Evolutionary conservation across 192 early-diverging fungal genomes (phyloP), one percentile per base, ranked within the genome.

Genomic region (Rhizophlyctis rosea): DNA sequence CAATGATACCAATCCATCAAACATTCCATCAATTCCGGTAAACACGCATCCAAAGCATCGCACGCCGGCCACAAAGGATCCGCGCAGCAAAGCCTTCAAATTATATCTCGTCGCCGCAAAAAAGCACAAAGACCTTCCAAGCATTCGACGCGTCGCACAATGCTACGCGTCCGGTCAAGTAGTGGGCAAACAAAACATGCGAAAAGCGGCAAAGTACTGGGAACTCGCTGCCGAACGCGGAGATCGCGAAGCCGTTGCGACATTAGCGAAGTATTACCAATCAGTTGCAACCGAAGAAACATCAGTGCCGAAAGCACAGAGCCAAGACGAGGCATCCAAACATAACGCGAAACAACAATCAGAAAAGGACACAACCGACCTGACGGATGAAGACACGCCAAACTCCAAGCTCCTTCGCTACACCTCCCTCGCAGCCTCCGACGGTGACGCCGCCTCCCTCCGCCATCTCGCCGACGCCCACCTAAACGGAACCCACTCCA

Each of bases 141-240:
- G 50, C 24, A 63, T 63, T 18, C 14, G 21, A n/a, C 54, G 34
- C 21, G 61, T 63, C 2, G 61, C 61, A n/a, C 25, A 63, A 18
- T 63, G 61, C 34, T 63, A 56, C 28, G 23, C 51, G 18, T 54
- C 27, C 21, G 61, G 61, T 18, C 25, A 63, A 54, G 61, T 50
- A 16, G 16, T 4, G 16, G 23, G 59, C 2, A 21, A 23, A 32
- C 49, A 23, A 16, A 33, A 63, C 34, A 16, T 33, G 49, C 25
- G 14, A 2, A 54, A 55, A 35, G 25, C 61, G 39, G 50, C 55
- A 23, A 29, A 31, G 51, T 63, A 33, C 34, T 35, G 23, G 53
- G 61, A 63, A 35, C 54, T n/a, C 21, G 61, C 61, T 3, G 61
- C 51, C 9, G 28, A 23, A n/a, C 57, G 55, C 30, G 61, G 52